Percentiles rank a stretch among this genome's conserved stretches.
Evolutionary conservation across 1,284 basidiomycete species (phyloP).

Genomic region (Coriolopsis trogii): DNA sequence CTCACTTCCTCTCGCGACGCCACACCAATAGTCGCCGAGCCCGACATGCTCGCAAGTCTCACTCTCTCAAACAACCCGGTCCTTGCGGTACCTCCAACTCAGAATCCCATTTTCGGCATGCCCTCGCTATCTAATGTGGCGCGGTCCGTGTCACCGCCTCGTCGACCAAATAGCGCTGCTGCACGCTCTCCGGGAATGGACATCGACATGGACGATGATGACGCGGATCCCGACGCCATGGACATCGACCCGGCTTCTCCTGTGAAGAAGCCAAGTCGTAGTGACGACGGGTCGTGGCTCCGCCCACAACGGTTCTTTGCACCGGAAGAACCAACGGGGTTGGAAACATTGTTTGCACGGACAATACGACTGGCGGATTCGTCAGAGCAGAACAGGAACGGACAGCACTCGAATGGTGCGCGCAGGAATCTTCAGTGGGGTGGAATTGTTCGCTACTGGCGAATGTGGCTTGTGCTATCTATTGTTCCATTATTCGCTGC

Average conservation of each 20-base stretch:
- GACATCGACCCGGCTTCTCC: constrained; percentile 61
- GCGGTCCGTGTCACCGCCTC: constrained; percentile 28
- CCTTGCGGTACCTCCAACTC: constrained; percentile 30
- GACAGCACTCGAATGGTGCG: not conserved
- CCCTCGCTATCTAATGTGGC: constrained; percentile 47
- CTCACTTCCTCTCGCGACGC: constrained; percentile 33
- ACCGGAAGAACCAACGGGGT: constrained; percentile 75
- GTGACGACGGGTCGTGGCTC: constrained; percentile 52
- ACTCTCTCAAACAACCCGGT: constrained; percentile 67
- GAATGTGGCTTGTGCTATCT: constrained; percentile 11
- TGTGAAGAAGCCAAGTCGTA: constrained; percentile 36
- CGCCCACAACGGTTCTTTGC: constrained; percentile 75
- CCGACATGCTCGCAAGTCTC: constrained; percentile 61
- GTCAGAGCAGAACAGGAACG: constrained; percentile 19
- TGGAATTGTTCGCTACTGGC: constrained; percentile 12
- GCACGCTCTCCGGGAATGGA: constrained; percentile 28
- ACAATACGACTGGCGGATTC: constrained; percentile 43
- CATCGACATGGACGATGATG: constrained; percentile 33
- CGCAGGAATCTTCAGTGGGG: not conserved
- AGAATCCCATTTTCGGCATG: constrained; percentile 65
- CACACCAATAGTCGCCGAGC: constrained; percentile 40
- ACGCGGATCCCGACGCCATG: constrained; percentile 57
- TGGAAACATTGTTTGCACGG: constrained; percentile 72
- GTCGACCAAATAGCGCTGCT: constrained; percentile 4
- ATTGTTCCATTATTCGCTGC: constrained; percentile 17